phyloP scores from a whole-genome alignment of 1,139 yeast species.

The Kluyveromyces sp. region DNA sequence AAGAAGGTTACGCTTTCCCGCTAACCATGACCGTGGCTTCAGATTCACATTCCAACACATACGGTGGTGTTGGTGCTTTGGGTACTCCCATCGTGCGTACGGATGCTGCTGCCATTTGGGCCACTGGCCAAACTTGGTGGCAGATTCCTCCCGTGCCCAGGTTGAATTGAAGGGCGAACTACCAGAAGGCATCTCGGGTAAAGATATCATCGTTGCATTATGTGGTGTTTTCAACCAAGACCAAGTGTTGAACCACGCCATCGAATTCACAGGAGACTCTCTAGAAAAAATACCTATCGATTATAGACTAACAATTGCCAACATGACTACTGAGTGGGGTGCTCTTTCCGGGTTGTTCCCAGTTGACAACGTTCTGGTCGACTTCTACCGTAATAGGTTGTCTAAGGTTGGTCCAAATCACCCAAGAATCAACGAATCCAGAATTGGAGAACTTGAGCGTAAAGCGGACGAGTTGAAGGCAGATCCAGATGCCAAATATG shows the following conservation, averaged over 20 bases:
- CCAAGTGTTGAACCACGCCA: conserved; percentile 94
- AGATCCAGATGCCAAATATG: conserved; percentile 75
- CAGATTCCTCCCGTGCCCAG: conserved; percentile 98
- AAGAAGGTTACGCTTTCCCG: conserved; percentile 97
- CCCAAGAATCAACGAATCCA: conserved; percentile 65
- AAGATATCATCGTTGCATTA: conserved; percentile 91
- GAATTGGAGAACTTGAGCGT: conserved; percentile 35
- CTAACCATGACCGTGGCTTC: conserved; percentile 90
- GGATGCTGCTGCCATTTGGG: conserved; percentile 99
- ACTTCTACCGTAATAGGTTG: conserved; percentile 70
- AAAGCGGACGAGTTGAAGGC: conserved; percentile 33
- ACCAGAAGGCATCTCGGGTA: conserved; percentile 87
- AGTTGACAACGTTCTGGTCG: conserved; percentile 66
- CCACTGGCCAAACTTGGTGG: conserved; percentile 99
- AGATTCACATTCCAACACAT: conserved; percentile 95
- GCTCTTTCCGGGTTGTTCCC: conserved; percentile 96
- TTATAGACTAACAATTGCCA: conserved; percentile 91
- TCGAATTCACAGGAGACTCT: conserved; percentile 91
- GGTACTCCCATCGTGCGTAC: conserved; percentile 98
- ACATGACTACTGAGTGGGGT: conserved; percentile 99
- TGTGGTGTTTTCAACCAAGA: conserved; percentile 95
- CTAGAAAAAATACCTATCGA: conserved; percentile 69
- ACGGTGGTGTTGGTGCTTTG: conserved; percentile 91
- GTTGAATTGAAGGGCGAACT: conserved; percentile 79
- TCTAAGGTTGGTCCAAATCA: conserved; percentile 67